Evolutionary conservation across 257 asterid species (phyloP), one percentile per base, ranked within the genome.

Genomic region (Solanum dulcamara): DNA sequence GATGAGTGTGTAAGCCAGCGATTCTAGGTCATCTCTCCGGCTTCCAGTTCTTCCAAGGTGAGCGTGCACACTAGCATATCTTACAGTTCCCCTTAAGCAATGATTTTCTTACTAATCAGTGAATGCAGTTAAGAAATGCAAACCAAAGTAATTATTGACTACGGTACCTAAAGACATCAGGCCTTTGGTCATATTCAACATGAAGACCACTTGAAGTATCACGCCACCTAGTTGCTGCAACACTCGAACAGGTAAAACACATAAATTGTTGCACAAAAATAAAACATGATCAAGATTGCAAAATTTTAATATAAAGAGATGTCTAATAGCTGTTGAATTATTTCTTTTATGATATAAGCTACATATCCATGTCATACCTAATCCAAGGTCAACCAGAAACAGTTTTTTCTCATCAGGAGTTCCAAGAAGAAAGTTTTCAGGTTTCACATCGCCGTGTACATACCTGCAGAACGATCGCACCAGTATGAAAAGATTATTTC

Each of bases 381-480:
- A 89, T 81, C 97, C 97, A 71, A 94, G 96, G 87, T 94, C 97
- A 84, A 94, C 93, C 33, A 94, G 92, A 85, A 91, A 93, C 40
- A 94, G 92, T 67, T 89, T 94, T 87, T 93, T 94, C 93, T 91
- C 97, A 32, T 94, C 97, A 38, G 92, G 90, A 13, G 95, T 88
- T 80, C 97, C 97, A 87, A 94, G 93, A 93, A 94, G 89, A 88
- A 94, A 92, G 81, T 94, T 94, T 86, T 93, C 97, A 0, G 97
- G 97, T 90, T 94, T 94, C 46, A 94, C 95, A 87, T 93, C 96
- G 38, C 97, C 97, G 46, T 94, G 97, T 53, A 94, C 95, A 53
- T 92, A 93, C 80, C 98, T 94, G 91, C 84, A 89, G 85, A 68
- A 48, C 26, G 48, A 51, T 50, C 46, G 35, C 22, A 40, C 35